Percentiles rank a stretch among this genome's conserved stretches.
Evolutionary conservation across 768 basidiomycete genomes (phyloP).

Genomic region (Favolaschia claudopus): DNA sequence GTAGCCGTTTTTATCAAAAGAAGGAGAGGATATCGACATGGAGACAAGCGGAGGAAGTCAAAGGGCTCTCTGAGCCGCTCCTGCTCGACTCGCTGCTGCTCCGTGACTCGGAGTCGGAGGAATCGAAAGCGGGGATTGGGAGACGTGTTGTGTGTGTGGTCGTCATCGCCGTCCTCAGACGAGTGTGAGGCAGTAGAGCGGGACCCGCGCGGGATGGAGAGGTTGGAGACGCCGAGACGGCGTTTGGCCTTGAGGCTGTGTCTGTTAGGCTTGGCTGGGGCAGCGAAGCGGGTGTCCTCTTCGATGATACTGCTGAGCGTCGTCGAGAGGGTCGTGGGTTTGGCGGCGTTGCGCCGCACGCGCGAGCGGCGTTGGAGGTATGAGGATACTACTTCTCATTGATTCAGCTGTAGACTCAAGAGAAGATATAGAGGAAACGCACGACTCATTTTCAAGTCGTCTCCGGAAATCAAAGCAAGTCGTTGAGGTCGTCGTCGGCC

Average conservation of each 20-base stretch:
- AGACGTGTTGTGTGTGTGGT: neutral
- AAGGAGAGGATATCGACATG: neutral
- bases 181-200: neutral
- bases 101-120: neutral
- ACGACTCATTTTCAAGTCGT: constrained; percentile 1
- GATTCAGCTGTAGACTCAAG: neutral
- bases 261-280: too few species aligned
- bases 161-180: neutral
- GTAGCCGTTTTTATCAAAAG: neutral
- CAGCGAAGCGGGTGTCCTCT: neutral
- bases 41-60: neutral
- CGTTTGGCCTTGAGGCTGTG: constrained; percentile 18
- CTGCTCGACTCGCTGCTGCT: neutral
- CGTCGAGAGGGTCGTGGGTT: neutral
- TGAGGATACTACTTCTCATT: constrained; percentile 4
- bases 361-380: constrained; percentile 21
- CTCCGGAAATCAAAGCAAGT: too few species aligned
- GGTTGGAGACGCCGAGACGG: constrained; percentile 19
- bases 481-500: too few species aligned
- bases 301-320: constrained; percentile 1
- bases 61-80: neutral
- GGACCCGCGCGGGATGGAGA: constrained; percentile 15
- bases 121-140: neutral
- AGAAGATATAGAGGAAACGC: neutral
- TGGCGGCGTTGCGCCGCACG: constrained; percentile 2